Conservation (phyloP, 73 alveolate genomes). For the Loxodes magnus region DNA sequence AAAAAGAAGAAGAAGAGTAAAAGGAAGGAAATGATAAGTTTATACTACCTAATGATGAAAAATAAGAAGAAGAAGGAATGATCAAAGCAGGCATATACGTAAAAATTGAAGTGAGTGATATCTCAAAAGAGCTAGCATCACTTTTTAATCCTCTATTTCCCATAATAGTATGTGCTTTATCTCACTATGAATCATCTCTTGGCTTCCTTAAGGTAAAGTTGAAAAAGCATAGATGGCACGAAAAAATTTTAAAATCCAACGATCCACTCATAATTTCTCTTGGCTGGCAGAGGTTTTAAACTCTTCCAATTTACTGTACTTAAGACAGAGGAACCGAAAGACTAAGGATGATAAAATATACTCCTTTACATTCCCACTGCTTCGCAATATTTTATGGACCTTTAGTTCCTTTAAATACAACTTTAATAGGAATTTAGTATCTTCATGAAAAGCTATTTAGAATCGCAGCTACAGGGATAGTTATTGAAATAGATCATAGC, state of each 20-base stretch:
- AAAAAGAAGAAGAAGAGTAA: slow-evolving; percentile 11
- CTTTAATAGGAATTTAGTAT: slow-evolving; percentile 59
- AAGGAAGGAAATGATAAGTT: neutral
- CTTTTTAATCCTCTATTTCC: slow-evolving; percentile 57
- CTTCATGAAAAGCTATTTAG: slow-evolving; percentile 39
- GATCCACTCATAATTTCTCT: slow-evolving; percentile 95
- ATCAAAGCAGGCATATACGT: slow-evolving; percentile 16
- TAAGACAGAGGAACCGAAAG: slow-evolving; percentile 72
- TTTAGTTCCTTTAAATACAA: slow-evolving; percentile 58
- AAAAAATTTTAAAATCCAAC: slow-evolving; percentile 89
- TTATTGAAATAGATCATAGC: slow-evolving; percentile 81
- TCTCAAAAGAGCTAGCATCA: slow-evolving; percentile 46
- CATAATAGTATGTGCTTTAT: slow-evolving; percentile 61
- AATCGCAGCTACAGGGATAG: slow-evolving; percentile 45
- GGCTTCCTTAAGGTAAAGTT: slow-evolving; percentile 77
- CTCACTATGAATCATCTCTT: slow-evolving; percentile 51
- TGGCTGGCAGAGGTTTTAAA: slow-evolving; percentile 99
- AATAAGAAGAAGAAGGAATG: neutral
- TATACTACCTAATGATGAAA: neutral
- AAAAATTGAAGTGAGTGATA: slow-evolving; percentile 69
- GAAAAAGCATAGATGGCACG: slow-evolving; percentile 96
- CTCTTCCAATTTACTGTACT: slow-evolving; percentile 80
- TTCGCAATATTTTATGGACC: slow-evolving; percentile 91
- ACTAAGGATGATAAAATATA: slow-evolving; percentile 87
- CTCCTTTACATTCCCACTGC: slow-evolving; percentile 97